Conservation (phyloP, 495 filamentous ascomycete genomes). For the Tricharina praecox region DNA sequence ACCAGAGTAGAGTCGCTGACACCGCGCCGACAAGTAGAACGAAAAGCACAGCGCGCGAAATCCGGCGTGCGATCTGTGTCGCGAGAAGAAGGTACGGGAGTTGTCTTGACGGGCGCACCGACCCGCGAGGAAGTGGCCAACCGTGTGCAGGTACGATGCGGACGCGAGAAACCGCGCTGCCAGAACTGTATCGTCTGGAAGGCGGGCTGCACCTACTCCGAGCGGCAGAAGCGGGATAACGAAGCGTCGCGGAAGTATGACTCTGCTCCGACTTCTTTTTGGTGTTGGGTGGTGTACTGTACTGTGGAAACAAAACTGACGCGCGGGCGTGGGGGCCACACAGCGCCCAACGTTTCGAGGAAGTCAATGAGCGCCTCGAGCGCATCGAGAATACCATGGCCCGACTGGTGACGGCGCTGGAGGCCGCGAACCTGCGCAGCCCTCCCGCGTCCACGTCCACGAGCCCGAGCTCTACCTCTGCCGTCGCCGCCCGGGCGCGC, state of each 20-base stretch:
- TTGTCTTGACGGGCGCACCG: neutral
- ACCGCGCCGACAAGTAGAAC: conserved; percentile 4
- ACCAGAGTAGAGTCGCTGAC: neutral
- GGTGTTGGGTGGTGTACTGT: neutral
- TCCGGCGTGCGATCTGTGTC: conserved; percentile 24
- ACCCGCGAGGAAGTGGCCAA: neutral
- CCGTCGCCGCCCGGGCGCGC: neutral
- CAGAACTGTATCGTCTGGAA: conserved; percentile 24
- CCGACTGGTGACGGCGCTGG: conserved; percentile 15
- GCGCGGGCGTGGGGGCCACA: no score
- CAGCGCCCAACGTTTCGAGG: conserved; percentile 24
- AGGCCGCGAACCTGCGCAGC: conserved; percentile 5
- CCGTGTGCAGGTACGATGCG: conserved; percentile 18
- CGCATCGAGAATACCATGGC: conserved; percentile 21
- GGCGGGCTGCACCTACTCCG: conserved; percentile 19
- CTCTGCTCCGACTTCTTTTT: neutral
- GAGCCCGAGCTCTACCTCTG: neutral
- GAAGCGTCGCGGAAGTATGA: conserved; percentile 21
- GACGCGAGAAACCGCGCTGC: conserved; percentile 22
- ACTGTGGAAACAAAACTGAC: neutral
- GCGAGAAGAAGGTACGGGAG: conserved; percentile 25
- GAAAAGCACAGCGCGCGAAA: conserved; percentile 4
- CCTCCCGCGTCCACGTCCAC: neutral
- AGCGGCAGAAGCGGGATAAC: conserved; percentile 24
- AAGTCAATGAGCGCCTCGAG: conserved; percentile 23